Evolutionary conservation across 805 yeast genomes (phyloP).

Genomic region (Metschnikowia proteae): DNA sequence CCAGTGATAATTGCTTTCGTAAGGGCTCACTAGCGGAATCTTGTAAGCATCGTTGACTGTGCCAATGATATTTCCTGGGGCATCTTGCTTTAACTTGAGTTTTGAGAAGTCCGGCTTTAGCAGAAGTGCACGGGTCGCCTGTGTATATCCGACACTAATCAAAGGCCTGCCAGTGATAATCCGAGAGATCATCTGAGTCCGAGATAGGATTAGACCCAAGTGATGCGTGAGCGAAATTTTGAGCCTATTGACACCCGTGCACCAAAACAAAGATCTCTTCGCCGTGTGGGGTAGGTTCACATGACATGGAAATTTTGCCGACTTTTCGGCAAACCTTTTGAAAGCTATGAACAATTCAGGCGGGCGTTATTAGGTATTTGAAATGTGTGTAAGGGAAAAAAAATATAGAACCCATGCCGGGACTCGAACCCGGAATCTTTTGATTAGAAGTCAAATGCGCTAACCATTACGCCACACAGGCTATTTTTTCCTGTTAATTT

Average conservation of each 20-base stretch:
- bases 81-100: constrained; percentile 63
- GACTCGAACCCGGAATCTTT: constrained; percentile 20
- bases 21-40: constrained; percentile 56
- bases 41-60: constrained; percentile 85
- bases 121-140: constrained; percentile 15
- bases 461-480: constrained; percentile 20
- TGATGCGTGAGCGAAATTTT: constrained; percentile 4
- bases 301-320: no score
- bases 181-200: constrained; percentile 10
- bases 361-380: no score
- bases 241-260: constrained; percentile 4
- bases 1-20: constrained; percentile 93
- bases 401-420: constrained; percentile 16
- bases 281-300: no score
- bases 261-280: not conserved
- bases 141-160: constrained; percentile 8
- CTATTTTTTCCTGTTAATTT: not conserved
- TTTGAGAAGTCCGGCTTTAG: constrained; percentile 45
- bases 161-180: constrained; percentile 9
- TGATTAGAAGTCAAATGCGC: constrained; percentile 20
- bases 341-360: no score
- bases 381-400: not conserved
- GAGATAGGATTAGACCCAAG: not conserved
- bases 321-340: no score
- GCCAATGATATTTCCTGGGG: constrained; percentile 90